A percentile compares a stretch with the other conserved stretches of the same genome.
Evolutionary conservation across 192 early-diverging fungal species (phyloP).

Genomic region (Coemansia sp.): DNA sequence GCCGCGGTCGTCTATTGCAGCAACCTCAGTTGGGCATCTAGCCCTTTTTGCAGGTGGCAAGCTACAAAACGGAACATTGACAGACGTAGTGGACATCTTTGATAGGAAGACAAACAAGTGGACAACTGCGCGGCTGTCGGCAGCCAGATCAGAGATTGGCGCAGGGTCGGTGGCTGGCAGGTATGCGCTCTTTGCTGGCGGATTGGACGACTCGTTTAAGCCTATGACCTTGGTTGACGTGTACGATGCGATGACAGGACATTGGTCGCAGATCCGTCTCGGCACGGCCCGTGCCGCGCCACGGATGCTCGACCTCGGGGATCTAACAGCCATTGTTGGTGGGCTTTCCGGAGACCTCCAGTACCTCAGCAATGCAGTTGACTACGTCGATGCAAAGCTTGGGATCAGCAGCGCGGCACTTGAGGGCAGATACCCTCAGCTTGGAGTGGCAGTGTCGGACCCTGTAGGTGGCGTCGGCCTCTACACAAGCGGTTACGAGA

Average conservation of each 20-base stretch:
- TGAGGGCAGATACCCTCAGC: conserved; percentile 27
- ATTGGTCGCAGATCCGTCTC: conserved; percentile 34
- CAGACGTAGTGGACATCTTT: conserved; percentile 51
- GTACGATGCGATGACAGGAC: conserved; percentile 34
- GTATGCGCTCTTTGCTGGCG: conserved; percentile 55
- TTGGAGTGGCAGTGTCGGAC: conserved; percentile 36
- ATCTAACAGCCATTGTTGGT: conserved; percentile 28
- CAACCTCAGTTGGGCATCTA: conserved; percentile 30
- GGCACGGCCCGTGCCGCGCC: conserved; percentile 32
- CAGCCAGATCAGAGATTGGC: conserved; percentile 30
- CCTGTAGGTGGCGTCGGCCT: conserved; percentile 23
- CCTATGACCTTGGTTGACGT: conserved; percentile 47
- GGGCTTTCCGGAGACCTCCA: conserved; percentile 51
- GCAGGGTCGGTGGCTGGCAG: conserved; percentile 43
- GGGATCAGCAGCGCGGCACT: conserved; percentile 16
- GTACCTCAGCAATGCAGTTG: conserved; percentile 49
- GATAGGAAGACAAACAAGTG: conserved; percentile 32
- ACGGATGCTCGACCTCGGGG: conserved; percentile 36
- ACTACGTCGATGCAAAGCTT: conserved; percentile 33
- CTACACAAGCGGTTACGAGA: conserved; percentile 43
- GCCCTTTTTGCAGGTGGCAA: conserved; percentile 54
- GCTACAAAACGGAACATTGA: conserved; percentile 35
- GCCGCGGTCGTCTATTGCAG: conserved; percentile 38
- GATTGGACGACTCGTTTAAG: conserved; percentile 32
- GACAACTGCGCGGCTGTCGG: conserved; percentile 32